Evolutionary conservation across 768 basidiomycete species (phyloP).

Genomic region (Royoungia palumana): DNA sequence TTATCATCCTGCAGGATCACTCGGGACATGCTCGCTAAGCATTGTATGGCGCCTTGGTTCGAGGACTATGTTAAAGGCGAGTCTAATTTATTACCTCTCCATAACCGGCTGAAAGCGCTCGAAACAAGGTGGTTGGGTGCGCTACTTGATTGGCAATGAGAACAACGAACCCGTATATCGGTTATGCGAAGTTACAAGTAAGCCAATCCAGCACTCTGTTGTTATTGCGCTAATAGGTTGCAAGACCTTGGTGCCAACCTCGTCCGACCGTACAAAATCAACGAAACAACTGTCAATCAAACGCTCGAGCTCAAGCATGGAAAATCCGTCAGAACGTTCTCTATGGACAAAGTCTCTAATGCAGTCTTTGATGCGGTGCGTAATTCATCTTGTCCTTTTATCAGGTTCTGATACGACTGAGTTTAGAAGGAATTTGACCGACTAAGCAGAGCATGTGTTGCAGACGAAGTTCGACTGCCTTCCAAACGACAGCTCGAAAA

Average conservation of each 20-base stretch:
- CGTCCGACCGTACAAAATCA: slow-evolving; percentile 68
- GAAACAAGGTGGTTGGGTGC: slow-evolving; percentile 73
- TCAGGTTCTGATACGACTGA: slow-evolving; percentile 8
- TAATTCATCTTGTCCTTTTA: slow-evolving; percentile 8
- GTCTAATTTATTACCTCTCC: slow-evolving; percentile 10
- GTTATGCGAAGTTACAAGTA: slow-evolving; percentile 76
- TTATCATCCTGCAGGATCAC: slow-evolving; percentile 62
- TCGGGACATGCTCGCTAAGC: slow-evolving; percentile 66
- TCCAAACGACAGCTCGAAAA: slow-evolving; percentile 61
- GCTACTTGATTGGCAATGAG: slow-evolving; percentile 74
- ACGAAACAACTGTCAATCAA: slow-evolving; percentile 62
- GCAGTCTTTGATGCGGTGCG: slow-evolving; percentile 57
- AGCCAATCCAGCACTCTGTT: slow-evolving; percentile 29
- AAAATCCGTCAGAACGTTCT: slow-evolving; percentile 53
- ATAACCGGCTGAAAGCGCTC: slow-evolving; percentile 5
- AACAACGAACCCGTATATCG: slow-evolving; percentile 64
- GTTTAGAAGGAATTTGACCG: slow-evolving; percentile 72
- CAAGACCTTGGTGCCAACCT: slow-evolving; percentile 51
- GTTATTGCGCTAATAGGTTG: slow-evolving; percentile 4
- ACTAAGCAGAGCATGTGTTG: slow-evolving; percentile 40
- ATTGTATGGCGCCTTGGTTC: slow-evolving; percentile 80
- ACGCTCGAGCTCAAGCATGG: slow-evolving; percentile 77
- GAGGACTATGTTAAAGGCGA: slow-evolving; percentile 76
- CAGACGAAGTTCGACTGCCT: slow-evolving; percentile 63
- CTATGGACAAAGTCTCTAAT: slow-evolving; percentile 90